Conservation (phyloP, 2,329 filamentous ascomycete species). For the Didymella segeticola region DNA sequence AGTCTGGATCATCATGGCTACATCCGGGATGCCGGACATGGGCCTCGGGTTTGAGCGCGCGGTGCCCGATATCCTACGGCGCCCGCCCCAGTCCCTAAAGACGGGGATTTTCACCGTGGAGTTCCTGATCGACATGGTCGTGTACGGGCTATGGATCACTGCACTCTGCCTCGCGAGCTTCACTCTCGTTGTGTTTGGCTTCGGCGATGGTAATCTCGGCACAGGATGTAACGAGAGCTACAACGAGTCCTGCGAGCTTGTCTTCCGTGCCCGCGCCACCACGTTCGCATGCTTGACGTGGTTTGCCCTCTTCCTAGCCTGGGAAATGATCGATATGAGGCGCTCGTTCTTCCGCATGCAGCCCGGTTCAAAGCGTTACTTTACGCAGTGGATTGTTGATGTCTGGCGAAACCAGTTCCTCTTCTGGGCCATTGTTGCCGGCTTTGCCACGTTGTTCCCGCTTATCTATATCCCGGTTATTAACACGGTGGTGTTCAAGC, state of each 20-base stretch:
- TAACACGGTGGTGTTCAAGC: slow-evolving; percentile 70
- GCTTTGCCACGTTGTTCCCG: slow-evolving; percentile 56
- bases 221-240: slow-evolving; percentile 46
- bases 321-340: slow-evolving; percentile 78
- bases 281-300: slow-evolving; percentile 78
- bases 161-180: slow-evolving; percentile 43
- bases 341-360: slow-evolving; percentile 79
- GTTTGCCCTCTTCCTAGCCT: slow-evolving; percentile 78
- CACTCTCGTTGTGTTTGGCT: slow-evolving; percentile 44
- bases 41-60: slow-evolving; percentile 82
- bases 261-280: slow-evolving; percentile 67
- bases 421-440: slow-evolving; percentile 53
- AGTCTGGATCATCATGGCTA: slow-evolving; percentile 94
- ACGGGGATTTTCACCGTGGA: slow-evolving; percentile 49
- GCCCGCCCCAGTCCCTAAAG: slow-evolving; percentile 70
- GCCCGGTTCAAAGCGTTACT: slow-evolving; percentile 63
- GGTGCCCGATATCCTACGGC: slow-evolving; percentile 76
- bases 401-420: slow-evolving; percentile 75
- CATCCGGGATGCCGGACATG: slow-evolving; percentile 80
- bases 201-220: slow-evolving; percentile 44
- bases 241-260: slow-evolving; percentile 40
- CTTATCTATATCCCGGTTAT: slow-evolving; percentile 71
- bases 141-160: slow-evolving; percentile 48
- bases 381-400: slow-evolving; percentile 66
- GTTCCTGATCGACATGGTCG: slow-evolving; percentile 48